Conservation (phyloP, 2,329 filamentous ascomycete genomes). For the Trichophaea hybrida region DNA sequence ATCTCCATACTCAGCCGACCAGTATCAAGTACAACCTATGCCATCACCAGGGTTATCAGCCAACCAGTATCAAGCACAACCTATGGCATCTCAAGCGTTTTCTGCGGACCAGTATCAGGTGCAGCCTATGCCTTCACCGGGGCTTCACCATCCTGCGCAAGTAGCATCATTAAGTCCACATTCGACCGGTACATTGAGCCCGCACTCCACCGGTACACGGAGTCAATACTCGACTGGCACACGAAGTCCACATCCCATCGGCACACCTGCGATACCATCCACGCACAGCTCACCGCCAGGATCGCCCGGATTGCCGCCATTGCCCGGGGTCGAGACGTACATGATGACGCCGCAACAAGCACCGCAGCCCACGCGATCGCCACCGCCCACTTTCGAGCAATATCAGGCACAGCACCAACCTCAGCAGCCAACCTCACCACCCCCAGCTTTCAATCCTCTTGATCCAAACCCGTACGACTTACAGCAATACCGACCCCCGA, state of each 20-base stretch:
- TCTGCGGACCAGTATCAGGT: not conserved
- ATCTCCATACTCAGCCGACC: not conserved
- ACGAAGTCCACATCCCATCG: not conserved
- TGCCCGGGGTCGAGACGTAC: not conserved
- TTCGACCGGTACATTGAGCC: not conserved
- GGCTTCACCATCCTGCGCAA: not conserved
- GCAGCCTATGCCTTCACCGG: not conserved
- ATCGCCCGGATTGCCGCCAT: not conserved
- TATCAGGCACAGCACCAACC: slow-evolving; percentile 2
- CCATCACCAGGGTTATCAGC: slow-evolving; percentile 1
- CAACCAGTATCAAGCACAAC: not conserved
- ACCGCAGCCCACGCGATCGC: slow-evolving; percentile 1
- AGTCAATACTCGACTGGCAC: not conserved
- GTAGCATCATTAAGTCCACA: not conserved
- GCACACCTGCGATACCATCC: not conserved
- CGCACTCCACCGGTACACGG: not conserved
- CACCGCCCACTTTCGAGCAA: slow-evolving; percentile 2
- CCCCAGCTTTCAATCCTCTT: slow-evolving; percentile 10
- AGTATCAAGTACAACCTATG: not conserved
- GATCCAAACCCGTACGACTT: slow-evolving; percentile 4
- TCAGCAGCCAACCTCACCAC: slow-evolving; percentile 13
- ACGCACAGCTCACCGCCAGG: not conserved
- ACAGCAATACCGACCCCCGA: slow-evolving; percentile 11
- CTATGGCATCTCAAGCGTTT: not conserved
- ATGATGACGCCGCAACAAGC: not conserved